phyloP scores from a whole-genome alignment of 1,284 basidiomycete genomes.

The Tetrapyrgos nigripes region DNA sequence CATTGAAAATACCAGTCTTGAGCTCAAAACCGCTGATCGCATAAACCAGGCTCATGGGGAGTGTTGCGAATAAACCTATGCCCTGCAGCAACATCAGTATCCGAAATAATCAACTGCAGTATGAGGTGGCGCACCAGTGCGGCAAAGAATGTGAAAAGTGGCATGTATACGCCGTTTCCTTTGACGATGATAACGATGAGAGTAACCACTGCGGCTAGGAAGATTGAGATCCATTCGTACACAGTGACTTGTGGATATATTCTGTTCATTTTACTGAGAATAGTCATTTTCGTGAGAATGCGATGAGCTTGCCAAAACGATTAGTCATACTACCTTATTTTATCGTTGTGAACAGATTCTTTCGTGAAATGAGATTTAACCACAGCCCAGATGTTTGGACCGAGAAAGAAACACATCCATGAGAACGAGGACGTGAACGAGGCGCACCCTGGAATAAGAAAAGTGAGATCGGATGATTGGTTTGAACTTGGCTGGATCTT shows the following conservation, averaged over 20 bases:
- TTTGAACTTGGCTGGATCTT: neutral
- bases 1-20: neutral
- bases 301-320: neutral
- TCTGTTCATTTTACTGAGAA: neutral
- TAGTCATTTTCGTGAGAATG: neutral
- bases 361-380: neutral
- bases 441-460: neutral
- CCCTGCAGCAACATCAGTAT: too few relatives aligned
- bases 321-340: neutral
- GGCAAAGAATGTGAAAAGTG: neutral
- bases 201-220: neutral
- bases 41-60: neutral
- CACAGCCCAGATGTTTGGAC: neutral
- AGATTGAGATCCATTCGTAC: neutral
- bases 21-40: neutral
- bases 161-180: neutral
- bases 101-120: too few relatives aligned
- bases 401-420: neutral
- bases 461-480: neutral
- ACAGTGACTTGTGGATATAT: neutral
- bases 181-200: neutral
- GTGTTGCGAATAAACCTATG: neutral
- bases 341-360: neutral
- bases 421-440: neutral
- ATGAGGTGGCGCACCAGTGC: too few relatives aligned